These are phyloP conservation scores for Aspergillus wentii DNA, from an alignment of 495 filamentous ascomycete genomes.

Conservation along the genomic window DNA sequence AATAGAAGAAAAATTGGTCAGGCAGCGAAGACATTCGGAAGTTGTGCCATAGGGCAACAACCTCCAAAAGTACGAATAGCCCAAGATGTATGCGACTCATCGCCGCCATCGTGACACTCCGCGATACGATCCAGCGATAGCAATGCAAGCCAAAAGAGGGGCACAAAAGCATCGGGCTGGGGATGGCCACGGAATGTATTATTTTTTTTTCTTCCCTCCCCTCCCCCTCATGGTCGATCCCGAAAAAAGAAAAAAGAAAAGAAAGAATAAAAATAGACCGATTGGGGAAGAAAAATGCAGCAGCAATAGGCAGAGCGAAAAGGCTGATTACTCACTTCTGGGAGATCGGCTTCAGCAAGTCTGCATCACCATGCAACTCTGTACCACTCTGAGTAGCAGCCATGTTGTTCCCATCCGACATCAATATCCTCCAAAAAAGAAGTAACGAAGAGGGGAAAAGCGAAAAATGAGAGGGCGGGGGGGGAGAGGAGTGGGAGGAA, in stretches of 20 bases:
- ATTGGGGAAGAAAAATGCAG: slow-evolving; percentile 2
- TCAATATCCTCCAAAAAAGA: slow-evolving; percentile 13
- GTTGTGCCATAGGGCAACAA: slow-evolving; percentile 5
- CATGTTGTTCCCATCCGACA: slow-evolving; percentile 44
- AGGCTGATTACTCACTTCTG: slow-evolving; percentile 38
- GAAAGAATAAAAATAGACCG: no score
- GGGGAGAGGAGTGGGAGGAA: slow-evolving; percentile 6
- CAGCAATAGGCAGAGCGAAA: slow-evolving; percentile 2
- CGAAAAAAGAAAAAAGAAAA: slow-evolving; percentile 4
- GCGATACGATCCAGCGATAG: slow-evolving; percentile 4
- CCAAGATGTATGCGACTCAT: slow-evolving; percentile 3
- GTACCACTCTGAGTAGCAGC: slow-evolving; percentile 43
- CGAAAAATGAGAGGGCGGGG: slow-evolving; percentile 4
- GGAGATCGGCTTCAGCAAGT: slow-evolving; percentile 48
- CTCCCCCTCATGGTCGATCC: neutral
- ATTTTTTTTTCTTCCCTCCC: neutral
- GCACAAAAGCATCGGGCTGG: no score
- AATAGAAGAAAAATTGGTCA: slow-evolving; percentile 1
- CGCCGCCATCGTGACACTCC: slow-evolving; percentile 6
- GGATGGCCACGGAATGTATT: no score
- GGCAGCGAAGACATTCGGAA: no score
- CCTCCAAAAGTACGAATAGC: no score
- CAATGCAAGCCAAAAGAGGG: slow-evolving; percentile 4
- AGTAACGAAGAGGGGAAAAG: slow-evolving; percentile 6
- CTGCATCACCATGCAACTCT: slow-evolving; percentile 47